A percentile compares a stretch with the other conserved stretches of the same genome.
phyloP scores from a whole-genome alignment of 495 filamentous ascomycete genomes.

The Penicillium bovifimosum region DNA sequence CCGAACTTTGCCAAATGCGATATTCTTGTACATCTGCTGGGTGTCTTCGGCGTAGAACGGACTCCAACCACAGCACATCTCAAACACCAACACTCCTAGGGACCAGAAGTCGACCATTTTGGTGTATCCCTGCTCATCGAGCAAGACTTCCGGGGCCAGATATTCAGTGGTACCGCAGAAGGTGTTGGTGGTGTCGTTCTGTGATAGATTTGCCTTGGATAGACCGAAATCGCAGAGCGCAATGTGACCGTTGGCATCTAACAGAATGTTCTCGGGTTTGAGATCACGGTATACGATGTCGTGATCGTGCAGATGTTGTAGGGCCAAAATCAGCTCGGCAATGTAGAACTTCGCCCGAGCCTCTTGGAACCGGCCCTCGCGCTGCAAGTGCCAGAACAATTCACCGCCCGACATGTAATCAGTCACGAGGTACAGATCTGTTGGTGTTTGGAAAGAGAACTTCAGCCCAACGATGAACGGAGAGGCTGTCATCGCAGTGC shows the following conservation, averaged over 20 bases:
- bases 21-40: constrained; percentile 99
- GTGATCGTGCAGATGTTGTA: constrained; percentile 92
- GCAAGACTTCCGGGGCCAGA: constrained; percentile 86
- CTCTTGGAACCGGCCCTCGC: constrained; percentile 93
- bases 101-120: constrained; percentile 99
- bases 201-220: constrained; percentile 93
- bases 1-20: constrained; percentile 95
- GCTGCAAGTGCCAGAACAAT: constrained; percentile 97
- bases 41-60: constrained; percentile 99
- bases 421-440: constrained; percentile 96
- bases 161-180: constrained; percentile 99
- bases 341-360: constrained; percentile 98
- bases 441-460: constrained; percentile 97
- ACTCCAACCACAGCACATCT: constrained; percentile 99
- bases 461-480: constrained; percentile 98
- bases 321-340: constrained; percentile 90
- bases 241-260: constrained; percentile 82
- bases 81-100: constrained; percentile 92
- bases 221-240: constrained; percentile 86
- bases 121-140: constrained; percentile 96
- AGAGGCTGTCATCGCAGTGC: constrained; percentile 91
- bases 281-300: constrained; percentile 96
- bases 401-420: constrained; percentile 99
- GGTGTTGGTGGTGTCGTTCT: constrained; percentile 96
- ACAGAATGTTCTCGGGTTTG: constrained; percentile 79